A percentile compares a stretch with the other conserved stretches of the same genome.
phyloP scores from a whole-genome alignment of 495 filamentous ascomycete genomes.

The Echria macrotheca region DNA sequence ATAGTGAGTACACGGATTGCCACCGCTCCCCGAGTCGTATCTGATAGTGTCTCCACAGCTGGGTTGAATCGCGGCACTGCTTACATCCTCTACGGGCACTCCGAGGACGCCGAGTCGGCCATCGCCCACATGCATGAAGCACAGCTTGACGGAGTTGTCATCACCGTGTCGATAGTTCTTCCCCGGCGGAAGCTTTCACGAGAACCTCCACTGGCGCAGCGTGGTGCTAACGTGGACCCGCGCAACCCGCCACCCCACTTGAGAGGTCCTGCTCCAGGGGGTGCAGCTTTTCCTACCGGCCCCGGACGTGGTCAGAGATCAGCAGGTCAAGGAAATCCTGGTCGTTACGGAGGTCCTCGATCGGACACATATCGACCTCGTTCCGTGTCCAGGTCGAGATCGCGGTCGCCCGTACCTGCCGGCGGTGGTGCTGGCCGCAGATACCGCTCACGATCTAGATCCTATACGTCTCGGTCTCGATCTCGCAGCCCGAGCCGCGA shows the following conservation, averaged over 20 bases:
- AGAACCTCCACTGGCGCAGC: slow-evolving; percentile 43
- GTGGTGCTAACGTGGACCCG: slow-evolving; percentile 43
- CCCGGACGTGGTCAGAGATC: too few species aligned
- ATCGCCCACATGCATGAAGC: slow-evolving; percentile 98
- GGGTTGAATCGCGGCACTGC: slow-evolving; percentile 89
- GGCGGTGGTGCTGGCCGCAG: slow-evolving; percentile 29
- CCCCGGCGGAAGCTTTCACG: slow-evolving; percentile 65
- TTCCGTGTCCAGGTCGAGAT: slow-evolving; percentile 44
- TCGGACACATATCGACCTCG: slow-evolving; percentile 50
- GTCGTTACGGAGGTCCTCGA: too few species aligned
- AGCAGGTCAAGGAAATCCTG: too few species aligned
- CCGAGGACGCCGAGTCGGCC: slow-evolving; percentile 76
- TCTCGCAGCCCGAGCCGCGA: slow-evolving; percentile 56
- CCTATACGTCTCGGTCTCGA: slow-evolving; percentile 45
- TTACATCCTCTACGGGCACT: slow-evolving; percentile 78
- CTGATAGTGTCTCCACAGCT: too few species aligned
- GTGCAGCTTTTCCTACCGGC: slow-evolving; percentile 19
- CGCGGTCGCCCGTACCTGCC: slow-evolving; percentile 33
- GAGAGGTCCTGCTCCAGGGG: slow-evolving; percentile 10
- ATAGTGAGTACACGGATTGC: too few species aligned
- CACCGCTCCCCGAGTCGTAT: too few species aligned
- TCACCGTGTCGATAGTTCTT: slow-evolving; percentile 91
- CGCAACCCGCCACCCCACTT: slow-evolving; percentile 39
- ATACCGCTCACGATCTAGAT: slow-evolving; percentile 32
- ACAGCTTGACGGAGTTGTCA: slow-evolving; percentile 79